A percentile compares a stretch with the other conserved stretches of the same genome.
Conservation (phyloP, 2,329 filamentous ascomycete genomes). For the Venturia nashicola region DNA sequence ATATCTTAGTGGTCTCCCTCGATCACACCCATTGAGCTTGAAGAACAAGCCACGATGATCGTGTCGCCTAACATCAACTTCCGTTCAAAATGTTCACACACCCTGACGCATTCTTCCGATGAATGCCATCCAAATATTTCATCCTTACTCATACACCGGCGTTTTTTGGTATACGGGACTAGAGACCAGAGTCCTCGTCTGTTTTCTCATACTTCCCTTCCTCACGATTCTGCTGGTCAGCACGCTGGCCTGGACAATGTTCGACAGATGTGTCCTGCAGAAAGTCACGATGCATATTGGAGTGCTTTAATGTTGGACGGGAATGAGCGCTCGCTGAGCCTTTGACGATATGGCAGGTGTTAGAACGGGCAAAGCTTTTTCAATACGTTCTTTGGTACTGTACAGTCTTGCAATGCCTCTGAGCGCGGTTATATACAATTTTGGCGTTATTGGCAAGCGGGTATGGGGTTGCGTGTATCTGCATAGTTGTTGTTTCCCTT, state of each 20-base stretch:
- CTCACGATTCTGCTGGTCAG: slow-evolving; percentile 4
- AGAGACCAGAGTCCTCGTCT: not conserved
- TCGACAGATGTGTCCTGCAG: not conserved
- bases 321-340: not conserved
- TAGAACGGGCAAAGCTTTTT: slow-evolving; percentile 3
- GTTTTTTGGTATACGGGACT: not conserved
- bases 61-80: not conserved
- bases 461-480: not conserved
- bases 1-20: slow-evolving; percentile 9
- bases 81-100: not conserved
- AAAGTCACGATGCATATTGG: slow-evolving; percentile 3
- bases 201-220: not conserved
- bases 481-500: not conserved
- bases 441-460: not conserved
- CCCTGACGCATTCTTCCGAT: not conserved
- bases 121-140: not conserved
- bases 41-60: slow-evolving; percentile 6
- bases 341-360: not conserved
- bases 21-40: slow-evolving; percentile 6
- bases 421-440: not conserved
- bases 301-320: slow-evolving; percentile 1
- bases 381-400: slow-evolving; percentile 4
- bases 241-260: not conserved
- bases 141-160: slow-evolving; percentile 2
- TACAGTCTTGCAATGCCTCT: not conserved